Evolutionary conservation across 306 rosid genomes (phyloP).

Genomic region (Prunus mongolica): DNA sequence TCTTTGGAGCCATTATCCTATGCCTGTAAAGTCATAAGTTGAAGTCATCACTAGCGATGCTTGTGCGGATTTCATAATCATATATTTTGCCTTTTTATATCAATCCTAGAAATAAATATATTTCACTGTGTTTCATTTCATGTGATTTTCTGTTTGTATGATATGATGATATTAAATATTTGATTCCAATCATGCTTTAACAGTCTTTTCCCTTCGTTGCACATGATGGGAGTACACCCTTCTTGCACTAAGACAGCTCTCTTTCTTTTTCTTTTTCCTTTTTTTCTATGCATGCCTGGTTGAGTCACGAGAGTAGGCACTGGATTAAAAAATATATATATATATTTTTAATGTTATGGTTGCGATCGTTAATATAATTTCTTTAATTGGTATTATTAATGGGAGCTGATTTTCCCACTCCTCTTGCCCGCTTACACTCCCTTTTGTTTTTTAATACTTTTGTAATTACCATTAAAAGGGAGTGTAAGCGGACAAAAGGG

Average conservation of each 20-base stretch:
- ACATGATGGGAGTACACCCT: neutral
- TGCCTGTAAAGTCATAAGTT: neutral
- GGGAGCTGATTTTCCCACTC: too few species aligned
- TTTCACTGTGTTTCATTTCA: neutral
- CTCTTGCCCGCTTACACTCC: too few species aligned
- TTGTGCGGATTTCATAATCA: neutral
- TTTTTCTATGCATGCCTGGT: neutral
- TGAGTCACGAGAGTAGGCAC: neutral
- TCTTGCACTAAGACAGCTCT: neutral
- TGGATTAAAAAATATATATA: neutral
- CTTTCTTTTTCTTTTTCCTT: neutral
- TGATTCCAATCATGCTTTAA: neutral
- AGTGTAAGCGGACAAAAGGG: too few species aligned
- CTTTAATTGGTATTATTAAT: neutral
- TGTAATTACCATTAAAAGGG: too few species aligned
- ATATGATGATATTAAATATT: neutral
- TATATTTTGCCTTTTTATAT: neutral
- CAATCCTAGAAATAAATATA: slow-evolving; percentile 1
- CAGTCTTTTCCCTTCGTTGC: neutral
- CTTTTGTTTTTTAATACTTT: too few species aligned
- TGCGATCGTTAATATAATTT: neutral
- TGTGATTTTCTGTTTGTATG: neutral
- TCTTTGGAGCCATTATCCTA: neutral
- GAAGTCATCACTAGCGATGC: neutral
- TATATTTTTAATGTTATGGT: neutral